Conservation (phyloP, 306 rosid species). For the Trifolium dubium region DNA sequence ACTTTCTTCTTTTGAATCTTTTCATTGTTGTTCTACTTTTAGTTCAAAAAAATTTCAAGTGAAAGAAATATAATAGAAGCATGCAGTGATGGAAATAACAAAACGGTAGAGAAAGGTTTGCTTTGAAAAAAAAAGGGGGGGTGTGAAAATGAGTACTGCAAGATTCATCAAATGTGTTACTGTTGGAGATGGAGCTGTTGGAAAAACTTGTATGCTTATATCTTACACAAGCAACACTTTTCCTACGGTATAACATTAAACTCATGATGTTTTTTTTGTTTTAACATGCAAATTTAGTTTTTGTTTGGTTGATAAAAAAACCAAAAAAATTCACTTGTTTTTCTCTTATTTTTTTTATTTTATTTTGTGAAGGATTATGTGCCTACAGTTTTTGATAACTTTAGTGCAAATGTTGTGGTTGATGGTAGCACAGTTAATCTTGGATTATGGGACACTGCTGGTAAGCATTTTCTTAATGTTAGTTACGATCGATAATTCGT, state of each 20-base stretch:
- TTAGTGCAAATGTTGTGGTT: slow-evolving; percentile 96
- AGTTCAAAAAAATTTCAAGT: slow-evolving; percentile 31
- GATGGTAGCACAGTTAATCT: slow-evolving; percentile 93
- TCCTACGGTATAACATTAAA: slow-evolving; percentile 65
- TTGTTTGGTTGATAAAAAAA: slow-evolving; percentile 1
- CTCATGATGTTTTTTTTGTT: slow-evolving; percentile 28
- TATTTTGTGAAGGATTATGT: slow-evolving; percentile 68
- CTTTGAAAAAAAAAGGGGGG: slow-evolving; percentile 19
- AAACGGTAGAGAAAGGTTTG: slow-evolving; percentile 32
- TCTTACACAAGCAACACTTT: slow-evolving; percentile 91
- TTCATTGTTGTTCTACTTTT: slow-evolving; percentile 24
- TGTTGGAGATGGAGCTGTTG: slow-evolving; percentile 95
- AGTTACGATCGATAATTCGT: not conserved
- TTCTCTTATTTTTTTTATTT: not conserved
- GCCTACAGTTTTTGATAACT: slow-evolving; percentile 93
- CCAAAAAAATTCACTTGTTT: slow-evolving; percentile 32
- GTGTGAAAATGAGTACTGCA: slow-evolving; percentile 73
- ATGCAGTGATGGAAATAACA: slow-evolving; percentile 45
- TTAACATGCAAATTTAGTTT: slow-evolving; percentile 26
- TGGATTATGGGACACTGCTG: slow-evolving; percentile 96
- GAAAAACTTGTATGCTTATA: slow-evolving; percentile 92
- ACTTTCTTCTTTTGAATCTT: not conserved
- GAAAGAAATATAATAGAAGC: slow-evolving; percentile 14
- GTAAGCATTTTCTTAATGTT: slow-evolving; percentile 46
- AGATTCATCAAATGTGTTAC: slow-evolving; percentile 95